Conservation (phyloP, 129 eudicot genomes). For the Escallonia herrerae region DNA sequence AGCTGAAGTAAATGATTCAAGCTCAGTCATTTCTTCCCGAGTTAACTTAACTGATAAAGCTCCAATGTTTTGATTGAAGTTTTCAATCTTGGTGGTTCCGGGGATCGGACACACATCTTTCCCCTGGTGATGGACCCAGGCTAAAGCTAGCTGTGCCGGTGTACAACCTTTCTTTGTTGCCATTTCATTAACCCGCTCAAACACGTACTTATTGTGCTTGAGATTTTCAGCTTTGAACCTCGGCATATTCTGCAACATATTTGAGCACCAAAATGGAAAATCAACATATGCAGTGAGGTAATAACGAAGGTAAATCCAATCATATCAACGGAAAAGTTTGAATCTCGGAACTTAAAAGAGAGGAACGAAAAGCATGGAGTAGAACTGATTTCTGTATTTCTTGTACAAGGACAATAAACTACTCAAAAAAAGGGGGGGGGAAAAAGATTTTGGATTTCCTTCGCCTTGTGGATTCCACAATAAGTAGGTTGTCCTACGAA, state of each 20-base stretch:
- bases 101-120: background rate
- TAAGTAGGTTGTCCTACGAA: too few species aligned
- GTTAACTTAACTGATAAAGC: conserved; percentile 23
- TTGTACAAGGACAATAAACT: background rate
- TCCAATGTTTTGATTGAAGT: conserved; percentile 7
- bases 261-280: background rate
- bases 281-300: background rate
- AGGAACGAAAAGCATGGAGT: background rate
- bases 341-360: conserved; percentile 1
- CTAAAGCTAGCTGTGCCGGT: conserved; percentile 22
- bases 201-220: conserved; percentile 18
- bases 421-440: too few species aligned
- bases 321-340: background rate
- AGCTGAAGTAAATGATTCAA: conserved; percentile 20
- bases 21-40: conserved; percentile 22
- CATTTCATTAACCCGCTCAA: conserved; percentile 19
- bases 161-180: conserved; percentile 3
- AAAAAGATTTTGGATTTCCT: too few species aligned
- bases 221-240: conserved; percentile 17
- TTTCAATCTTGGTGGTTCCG: conserved; percentile 3
- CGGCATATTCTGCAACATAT: conserved; percentile 9
- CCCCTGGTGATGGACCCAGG: conserved; percentile 37
- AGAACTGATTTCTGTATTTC: background rate
- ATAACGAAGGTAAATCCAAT: background rate
- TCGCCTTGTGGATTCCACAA: too few species aligned